Percentiles rank a stretch among this genome's conserved stretches.
phyloP scores from a whole-genome alignment of 768 basidiomycete species.

The Lactarius akahatsu region DNA sequence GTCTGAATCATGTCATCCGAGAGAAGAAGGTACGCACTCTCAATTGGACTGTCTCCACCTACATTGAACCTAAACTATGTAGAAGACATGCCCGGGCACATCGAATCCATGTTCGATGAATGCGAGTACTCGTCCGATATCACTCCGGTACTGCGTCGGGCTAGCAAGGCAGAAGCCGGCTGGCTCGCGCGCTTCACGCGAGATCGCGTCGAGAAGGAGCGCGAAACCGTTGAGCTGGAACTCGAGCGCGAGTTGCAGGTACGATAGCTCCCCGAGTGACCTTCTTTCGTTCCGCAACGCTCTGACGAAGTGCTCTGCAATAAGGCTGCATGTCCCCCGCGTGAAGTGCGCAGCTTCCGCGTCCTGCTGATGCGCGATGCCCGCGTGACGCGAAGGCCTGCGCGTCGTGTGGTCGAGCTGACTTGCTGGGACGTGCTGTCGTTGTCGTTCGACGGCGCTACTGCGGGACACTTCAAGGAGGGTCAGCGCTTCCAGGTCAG shows the following conservation, averaged over 20 bases:
- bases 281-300: background rate
- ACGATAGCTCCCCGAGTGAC: constrained; percentile 28
- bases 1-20: constrained; percentile 40
- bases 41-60: background rate
- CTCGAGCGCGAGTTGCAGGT: constrained; percentile 77
- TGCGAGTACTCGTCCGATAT: constrained; percentile 23
- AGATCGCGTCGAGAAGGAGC: constrained; percentile 48
- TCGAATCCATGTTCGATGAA: constrained; percentile 35
- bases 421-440: constrained; percentile 28
- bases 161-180: constrained; percentile 47
- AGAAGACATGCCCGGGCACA: constrained; percentile 34
- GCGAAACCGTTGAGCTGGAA: constrained; percentile 52
- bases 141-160: constrained; percentile 11
- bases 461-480: constrained; percentile 19
- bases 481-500: constrained; percentile 28
- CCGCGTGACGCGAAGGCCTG: constrained; percentile 17
- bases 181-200: constrained; percentile 60
- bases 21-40: constrained; percentile 29
- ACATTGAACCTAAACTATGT: background rate
- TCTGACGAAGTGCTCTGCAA: constrained; percentile 2
- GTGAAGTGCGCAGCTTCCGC: constrained; percentile 28
- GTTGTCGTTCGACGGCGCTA: constrained; percentile 21
- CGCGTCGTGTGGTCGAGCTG: constrained; percentile 24
- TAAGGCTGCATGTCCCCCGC: constrained; percentile 25
- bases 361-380: constrained; percentile 28